Evolutionary conservation across 306 rosid genomes (phyloP).

Genomic region (Prunus mira): DNA sequence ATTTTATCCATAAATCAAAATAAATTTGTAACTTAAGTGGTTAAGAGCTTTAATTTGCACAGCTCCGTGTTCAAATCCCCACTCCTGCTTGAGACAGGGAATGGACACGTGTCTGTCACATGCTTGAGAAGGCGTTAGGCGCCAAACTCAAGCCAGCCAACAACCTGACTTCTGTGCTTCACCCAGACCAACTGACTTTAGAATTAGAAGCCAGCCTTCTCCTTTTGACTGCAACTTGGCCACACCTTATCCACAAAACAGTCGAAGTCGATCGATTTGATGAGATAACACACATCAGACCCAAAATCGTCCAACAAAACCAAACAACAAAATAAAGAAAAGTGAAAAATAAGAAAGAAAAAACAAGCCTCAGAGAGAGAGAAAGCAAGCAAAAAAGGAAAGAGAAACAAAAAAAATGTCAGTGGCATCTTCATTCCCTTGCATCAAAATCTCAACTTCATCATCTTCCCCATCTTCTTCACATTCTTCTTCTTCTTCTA

Average conservation of each 20-base stretch:
- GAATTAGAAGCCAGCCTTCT: constrained; percentile 6
- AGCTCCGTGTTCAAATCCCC: too few relatives aligned
- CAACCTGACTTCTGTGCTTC: background rate
- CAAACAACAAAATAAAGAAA: background rate
- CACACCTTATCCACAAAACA: constrained; percentile 58
- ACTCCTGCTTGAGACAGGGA: too few relatives aligned
- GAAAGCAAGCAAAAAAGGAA: background rate
- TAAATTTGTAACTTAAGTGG: too few relatives aligned
- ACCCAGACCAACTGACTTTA: background rate
- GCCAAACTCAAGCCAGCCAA: constrained; percentile 4
- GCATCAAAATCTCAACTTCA: constrained; percentile 61
- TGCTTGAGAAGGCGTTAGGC: background rate
- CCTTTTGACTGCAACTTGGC: constrained; percentile 51
- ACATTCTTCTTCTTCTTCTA: constrained; percentile 32
- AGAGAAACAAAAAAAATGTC: constrained; percentile 41
- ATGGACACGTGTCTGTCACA: background rate
- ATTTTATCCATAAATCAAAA: too few relatives aligned
- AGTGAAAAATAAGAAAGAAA: background rate
- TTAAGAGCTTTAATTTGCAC: rapidly evolving
- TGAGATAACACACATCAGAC: constrained; percentile 39
- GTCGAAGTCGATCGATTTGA: constrained; percentile 16
- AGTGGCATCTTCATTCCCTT: constrained; percentile 67
- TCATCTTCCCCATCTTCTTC: constrained; percentile 36
- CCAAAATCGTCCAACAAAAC: constrained; percentile 23
- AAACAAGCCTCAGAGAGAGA: background rate